Conservation (phyloP, 176 grass and related monocot species). For the Alopecurus myosuroides region DNA sequence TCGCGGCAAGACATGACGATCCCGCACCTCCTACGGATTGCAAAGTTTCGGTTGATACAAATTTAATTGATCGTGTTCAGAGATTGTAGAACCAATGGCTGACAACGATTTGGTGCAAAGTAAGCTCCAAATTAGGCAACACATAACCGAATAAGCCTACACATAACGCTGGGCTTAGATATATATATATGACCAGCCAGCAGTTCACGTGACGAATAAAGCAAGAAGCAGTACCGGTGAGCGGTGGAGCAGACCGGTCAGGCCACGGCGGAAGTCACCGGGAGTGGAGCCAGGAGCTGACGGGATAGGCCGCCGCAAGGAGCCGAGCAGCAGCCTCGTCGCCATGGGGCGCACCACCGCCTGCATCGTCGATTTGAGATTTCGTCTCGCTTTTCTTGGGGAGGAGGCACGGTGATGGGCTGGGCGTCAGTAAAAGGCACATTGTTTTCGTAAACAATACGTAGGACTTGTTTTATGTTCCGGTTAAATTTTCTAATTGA, state of each 20-base stretch:
- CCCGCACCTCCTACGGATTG: conserved; percentile 16
- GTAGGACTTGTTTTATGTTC: background rate
- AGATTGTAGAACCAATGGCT: background rate
- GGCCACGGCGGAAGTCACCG: background rate
- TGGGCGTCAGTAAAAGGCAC: background rate
- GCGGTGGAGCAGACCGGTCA: conserved; percentile 19
- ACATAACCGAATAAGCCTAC: background rate
- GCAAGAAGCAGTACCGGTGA: conserved; percentile 16
- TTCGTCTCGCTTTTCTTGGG: conserved; percentile 19
- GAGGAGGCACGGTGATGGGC: background rate
- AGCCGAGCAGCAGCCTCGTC: conserved; percentile 29
- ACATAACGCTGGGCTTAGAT: too few species aligned
- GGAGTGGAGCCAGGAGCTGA: conserved; percentile 29
- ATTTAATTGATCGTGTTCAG: background rate
- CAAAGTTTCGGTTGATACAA: background rate
- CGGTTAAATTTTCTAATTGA: too few species aligned
- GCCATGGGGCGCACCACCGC: conserved; percentile 14
- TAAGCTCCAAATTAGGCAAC: background rate
- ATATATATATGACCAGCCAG: background rate
- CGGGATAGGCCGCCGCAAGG: conserved; percentile 23
- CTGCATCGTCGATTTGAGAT: background rate
- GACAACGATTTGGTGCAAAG: background rate
- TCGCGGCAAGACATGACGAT: conserved; percentile 5
- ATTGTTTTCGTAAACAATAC: too few species aligned
- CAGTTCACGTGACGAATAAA: background rate